Conservation (phyloP, 345 rosid genomes). For the Eucalyptus melliodora region DNA sequence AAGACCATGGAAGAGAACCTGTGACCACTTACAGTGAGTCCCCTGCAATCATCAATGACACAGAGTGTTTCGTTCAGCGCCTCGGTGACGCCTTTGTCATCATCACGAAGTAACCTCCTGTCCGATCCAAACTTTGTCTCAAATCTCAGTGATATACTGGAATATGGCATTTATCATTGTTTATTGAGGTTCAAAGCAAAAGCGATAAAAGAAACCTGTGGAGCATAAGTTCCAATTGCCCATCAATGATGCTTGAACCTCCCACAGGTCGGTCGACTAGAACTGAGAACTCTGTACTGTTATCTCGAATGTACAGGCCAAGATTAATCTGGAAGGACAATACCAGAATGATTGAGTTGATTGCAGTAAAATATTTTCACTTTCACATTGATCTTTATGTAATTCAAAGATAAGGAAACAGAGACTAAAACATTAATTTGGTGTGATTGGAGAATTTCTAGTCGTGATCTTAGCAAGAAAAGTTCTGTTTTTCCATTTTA, state of each 20-base stretch:
- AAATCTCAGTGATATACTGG: neutral
- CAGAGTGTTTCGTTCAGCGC: conserved; percentile 82
- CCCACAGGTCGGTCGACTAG: conserved; percentile 83
- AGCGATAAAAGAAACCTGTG: conserved; percentile 42
- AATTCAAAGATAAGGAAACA: neutral
- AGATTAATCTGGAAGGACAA: conserved; percentile 57
- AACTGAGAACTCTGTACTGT: conserved; percentile 62
- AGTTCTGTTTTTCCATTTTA: neutral
- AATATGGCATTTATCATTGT: neutral
- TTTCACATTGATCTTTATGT: neutral
- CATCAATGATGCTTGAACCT: conserved; percentile 80
- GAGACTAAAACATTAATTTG: neutral
- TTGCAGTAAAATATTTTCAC: neutral
- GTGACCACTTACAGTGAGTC: conserved; percentile 48
- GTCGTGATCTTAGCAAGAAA: neutral
- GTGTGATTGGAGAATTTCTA: neutral
- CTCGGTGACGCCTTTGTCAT: conserved; percentile 76
- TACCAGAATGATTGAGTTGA: neutral
- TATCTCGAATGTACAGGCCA: conserved; percentile 73
- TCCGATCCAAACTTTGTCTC: neutral
- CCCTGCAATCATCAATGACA: conserved; percentile 47
- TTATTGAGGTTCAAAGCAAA: neutral
- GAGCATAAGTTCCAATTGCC: conserved; percentile 91
- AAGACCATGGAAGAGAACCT: neutral
- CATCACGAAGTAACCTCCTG: conserved; percentile 89